These are phyloP conservation scores for Trametes cubensis DNA, from an alignment of 768 basidiomycete species.

Conservation along the genomic window DNA sequence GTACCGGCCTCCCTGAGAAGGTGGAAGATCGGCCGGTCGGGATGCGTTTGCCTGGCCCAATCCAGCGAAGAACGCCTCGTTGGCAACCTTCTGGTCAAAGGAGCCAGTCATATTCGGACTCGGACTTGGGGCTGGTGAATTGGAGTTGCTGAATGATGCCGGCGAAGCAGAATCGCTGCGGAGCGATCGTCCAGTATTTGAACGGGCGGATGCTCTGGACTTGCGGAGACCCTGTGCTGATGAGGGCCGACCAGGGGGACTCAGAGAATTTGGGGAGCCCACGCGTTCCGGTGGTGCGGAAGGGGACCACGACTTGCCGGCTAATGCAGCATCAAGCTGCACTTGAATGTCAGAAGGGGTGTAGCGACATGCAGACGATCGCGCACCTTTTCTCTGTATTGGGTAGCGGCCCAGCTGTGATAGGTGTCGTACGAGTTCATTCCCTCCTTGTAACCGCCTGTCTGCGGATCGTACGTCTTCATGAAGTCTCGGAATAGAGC, in stretches of 20 bases:
- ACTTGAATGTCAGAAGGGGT: conserved; percentile 24
- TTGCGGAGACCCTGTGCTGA: conserved; percentile 87
- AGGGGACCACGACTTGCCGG: conserved; percentile 78
- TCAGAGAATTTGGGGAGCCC: conserved; percentile 38
- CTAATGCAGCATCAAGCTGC: conserved; percentile 77
- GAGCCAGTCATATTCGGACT: conserved; percentile 46
- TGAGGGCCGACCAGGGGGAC: conserved; percentile 60
- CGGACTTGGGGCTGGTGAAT: conserved; percentile 35
- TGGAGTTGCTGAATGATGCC: conserved; percentile 47
- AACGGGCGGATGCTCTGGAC: conserved; percentile 72
- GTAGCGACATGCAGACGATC: neutral
- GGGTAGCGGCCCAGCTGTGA: conserved; percentile 91
- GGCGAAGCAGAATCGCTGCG: conserved; percentile 63
- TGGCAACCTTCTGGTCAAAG: conserved; percentile 69
- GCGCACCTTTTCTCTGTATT: conserved; percentile 90
- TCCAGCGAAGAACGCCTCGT: conserved; percentile 84
- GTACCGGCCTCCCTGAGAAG: conserved; percentile 93
- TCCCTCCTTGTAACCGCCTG: conserved; percentile 68
- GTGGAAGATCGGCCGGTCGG: conserved; percentile 79
- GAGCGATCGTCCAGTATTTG: conserved; percentile 46
- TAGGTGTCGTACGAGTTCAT: conserved; percentile 76
- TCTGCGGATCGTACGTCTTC: conserved; percentile 66
- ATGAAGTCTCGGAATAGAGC: conserved; percentile 79
- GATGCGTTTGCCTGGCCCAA: conserved; percentile 82
- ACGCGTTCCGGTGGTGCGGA: conserved; percentile 63